Evolutionary conservation across 2,329 filamentous ascomycete genomes (phyloP).

Genomic region (Tolypocladium album): DNA sequence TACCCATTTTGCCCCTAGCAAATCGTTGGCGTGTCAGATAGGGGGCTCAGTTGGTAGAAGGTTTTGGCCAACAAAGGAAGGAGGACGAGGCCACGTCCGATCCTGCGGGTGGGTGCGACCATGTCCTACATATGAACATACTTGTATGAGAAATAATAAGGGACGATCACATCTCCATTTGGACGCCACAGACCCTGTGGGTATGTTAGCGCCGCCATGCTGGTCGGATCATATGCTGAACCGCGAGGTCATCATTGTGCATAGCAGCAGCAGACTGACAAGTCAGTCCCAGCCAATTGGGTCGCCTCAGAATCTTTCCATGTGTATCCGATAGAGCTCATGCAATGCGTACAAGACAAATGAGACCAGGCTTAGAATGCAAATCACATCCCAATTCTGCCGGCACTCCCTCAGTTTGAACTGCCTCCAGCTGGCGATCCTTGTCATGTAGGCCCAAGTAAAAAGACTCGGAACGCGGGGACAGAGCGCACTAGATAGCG

Average conservation of each 20-base stretch:
- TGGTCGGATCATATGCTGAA: neutral
- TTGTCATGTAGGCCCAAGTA: neutral
- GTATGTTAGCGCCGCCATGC: neutral
- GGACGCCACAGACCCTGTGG: neutral
- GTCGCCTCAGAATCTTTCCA: neutral
- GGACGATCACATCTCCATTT: neutral
- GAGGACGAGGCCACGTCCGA: neutral
- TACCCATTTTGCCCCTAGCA: neutral
- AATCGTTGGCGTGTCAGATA: neutral
- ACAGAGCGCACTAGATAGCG: neutral
- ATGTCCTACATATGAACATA: neutral
- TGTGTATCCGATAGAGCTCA: neutral
- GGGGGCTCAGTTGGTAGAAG: neutral
- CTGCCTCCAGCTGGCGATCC: neutral
- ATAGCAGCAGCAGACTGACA: neutral
- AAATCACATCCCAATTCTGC: neutral
- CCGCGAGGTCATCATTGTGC: neutral
- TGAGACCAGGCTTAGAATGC: neutral
- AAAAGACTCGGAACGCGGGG: neutral
- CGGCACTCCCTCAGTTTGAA: too few species aligned
- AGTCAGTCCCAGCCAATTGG: neutral
- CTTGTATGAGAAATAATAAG: neutral
- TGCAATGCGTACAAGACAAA: neutral
- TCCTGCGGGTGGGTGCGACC: neutral
- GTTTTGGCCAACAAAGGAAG: neutral